Evolutionary conservation across 257 asterid species (phyloP).

Genomic region (Solanum stenotomum): DNA sequence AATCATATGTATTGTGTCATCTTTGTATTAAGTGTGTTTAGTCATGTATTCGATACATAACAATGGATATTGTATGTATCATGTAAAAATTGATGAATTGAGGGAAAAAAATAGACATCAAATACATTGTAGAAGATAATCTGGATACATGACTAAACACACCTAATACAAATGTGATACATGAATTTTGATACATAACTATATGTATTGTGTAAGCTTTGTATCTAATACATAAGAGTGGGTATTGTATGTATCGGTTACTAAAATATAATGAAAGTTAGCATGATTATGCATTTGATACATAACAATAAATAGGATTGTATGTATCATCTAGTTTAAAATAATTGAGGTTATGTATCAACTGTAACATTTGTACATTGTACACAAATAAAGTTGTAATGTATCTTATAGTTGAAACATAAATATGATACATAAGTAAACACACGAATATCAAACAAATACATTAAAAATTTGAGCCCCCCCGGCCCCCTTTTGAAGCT

Average conservation of each 20-base stretch:
- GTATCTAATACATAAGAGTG: neutral
- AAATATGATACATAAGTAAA: neutral
- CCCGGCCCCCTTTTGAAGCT: too few relatives aligned
- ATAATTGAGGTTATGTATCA: too few relatives aligned
- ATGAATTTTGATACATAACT: too few relatives aligned
- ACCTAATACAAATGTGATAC: neutral
- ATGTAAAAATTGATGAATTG: neutral
- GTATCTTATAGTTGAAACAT: neutral
- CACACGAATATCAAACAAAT: neutral
- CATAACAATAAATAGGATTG: too few relatives aligned
- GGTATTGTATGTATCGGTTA: too few relatives aligned
- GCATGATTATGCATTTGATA: too few relatives aligned
- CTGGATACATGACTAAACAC: neutral
- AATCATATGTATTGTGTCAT: neutral
- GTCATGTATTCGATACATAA: neutral
- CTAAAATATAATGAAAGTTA: too few relatives aligned
- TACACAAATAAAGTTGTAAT: neutral
- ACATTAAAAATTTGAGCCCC: neutral
- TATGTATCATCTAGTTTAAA: too few relatives aligned
- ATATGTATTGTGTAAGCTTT: neutral
- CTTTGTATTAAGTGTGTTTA: neutral
- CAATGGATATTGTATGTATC: neutral
- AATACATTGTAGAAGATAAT: neutral
- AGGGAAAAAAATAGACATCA: neutral
- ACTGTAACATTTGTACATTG: too few relatives aligned